Evolutionary conservation across 306 rosid species (phyloP).

Genomic region (Medicago ruthenica): DNA sequence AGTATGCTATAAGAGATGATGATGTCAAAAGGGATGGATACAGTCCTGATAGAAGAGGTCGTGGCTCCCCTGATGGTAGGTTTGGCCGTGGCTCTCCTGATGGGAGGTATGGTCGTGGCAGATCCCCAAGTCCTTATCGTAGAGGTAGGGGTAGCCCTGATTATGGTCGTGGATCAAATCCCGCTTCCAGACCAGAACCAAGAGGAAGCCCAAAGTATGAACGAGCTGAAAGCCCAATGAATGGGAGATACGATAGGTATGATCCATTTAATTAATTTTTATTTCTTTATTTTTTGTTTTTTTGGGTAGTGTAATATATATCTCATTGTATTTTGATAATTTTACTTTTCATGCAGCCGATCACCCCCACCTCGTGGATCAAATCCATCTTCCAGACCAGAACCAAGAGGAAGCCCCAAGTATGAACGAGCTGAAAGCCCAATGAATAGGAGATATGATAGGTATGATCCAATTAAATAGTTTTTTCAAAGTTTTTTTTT

Average conservation of each 20-base stretch:
- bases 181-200: constrained; percentile 62
- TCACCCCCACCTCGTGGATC: constrained; percentile 74
- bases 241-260: constrained; percentile 73
- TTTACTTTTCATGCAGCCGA: constrained; percentile 58
- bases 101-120: constrained; percentile 69
- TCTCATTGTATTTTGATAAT: constrained; percentile 12
- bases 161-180: constrained; percentile 48
- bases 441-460: constrained; percentile 65
- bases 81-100: constrained; percentile 75
- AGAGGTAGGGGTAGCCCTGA: constrained; percentile 86
- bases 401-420: constrained; percentile 70
- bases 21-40: constrained; percentile 70
- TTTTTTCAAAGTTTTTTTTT: background rate
- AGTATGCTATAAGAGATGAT: constrained; percentile 84
- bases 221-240: constrained; percentile 63
- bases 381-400: constrained; percentile 64
- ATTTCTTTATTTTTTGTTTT: background rate
- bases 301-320: background rate
- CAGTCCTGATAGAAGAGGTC: constrained; percentile 86
- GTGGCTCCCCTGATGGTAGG: constrained; percentile 74
- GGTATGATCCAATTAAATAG: constrained; percentile 48
- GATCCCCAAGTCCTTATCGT: constrained; percentile 82
- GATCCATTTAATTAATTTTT: constrained; percentile 1
- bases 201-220: constrained; percentile 77
- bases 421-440: constrained; percentile 72